Evolutionary conservation across 2,329 filamentous ascomycete species (phyloP), one percentile per base, ranked within the genome.

Genomic region (Fusarium nelsonii): DNA sequence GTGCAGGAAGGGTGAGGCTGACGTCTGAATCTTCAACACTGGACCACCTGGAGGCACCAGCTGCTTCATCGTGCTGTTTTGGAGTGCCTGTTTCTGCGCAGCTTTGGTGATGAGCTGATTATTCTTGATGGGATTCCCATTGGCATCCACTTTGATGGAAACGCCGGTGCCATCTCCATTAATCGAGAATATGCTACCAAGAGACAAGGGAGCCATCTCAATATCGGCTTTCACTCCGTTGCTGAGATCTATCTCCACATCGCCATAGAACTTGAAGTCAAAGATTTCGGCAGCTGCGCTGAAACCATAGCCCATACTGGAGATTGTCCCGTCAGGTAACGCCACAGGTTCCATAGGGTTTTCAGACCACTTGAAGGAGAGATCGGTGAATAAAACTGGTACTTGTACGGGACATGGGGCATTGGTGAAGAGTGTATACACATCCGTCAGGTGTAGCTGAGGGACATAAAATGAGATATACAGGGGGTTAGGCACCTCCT

Each of bases 401-500:
- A 59, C 16, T 0, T 59, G 33, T 3, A 59, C 8, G 1, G 56
- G 50, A 0, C 56, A 45, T 12, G 11, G 50, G 0, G 28, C 12
- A 16, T 59, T 40, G 1, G 56, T 59, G 1, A 59, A 59, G 3
- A 46, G 14, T 0, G 56, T 46, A 0, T 33, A 16, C 0, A 59
- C 28, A 0, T 59, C 56, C 8, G 33, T 46, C 3, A 59, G n/a
- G 9, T 59, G 40, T 50, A 59, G 28, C 34, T 56, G 7, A 2
- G 56, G 56, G 1, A 59, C 56, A 28, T 56, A 59, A 28, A 59
- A 59, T 2, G 50, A 59, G 5, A 57, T 33, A 0, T 56, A 59
- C 0, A 57, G 33, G 1, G 56, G 56, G 8, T 40, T 59, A 4
- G 56, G 56, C 0, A 46, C 33, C 11, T 39, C 56, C 10, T 46